These are phyloP conservation scores for Penicillium sp. DNA, from an alignment of 2,329 filamentous ascomycete genomes.

Conservation along the genomic window DNA sequence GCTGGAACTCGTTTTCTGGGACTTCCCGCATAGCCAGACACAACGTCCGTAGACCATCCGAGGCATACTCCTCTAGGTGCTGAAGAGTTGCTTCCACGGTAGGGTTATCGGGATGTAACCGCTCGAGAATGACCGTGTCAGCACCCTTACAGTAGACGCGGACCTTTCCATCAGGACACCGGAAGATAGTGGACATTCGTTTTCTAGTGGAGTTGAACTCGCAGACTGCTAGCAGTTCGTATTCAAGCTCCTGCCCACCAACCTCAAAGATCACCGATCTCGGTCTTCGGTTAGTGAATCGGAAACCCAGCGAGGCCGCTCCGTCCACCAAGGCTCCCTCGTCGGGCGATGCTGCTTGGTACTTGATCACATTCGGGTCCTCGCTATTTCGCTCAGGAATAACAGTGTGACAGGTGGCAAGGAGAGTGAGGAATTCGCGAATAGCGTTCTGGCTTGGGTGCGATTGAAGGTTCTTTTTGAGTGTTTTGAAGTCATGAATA, in stretches of 20 bases:
- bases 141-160: slow-evolving; percentile 94
- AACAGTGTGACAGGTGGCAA: slow-evolving; percentile 93
- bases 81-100: slow-evolving; percentile 86
- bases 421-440: slow-evolving; percentile 80
- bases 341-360: slow-evolving; percentile 95
- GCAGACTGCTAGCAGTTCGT: slow-evolving; percentile 91
- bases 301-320: slow-evolving; percentile 79
- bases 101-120: slow-evolving; percentile 76
- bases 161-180: slow-evolving; percentile 93
- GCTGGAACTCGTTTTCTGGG: slow-evolving; percentile 79
- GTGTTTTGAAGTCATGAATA: slow-evolving; percentile 77
- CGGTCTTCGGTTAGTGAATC: slow-evolving; percentile 86
- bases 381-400: slow-evolving; percentile 86
- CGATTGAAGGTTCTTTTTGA: slow-evolving; percentile 66
- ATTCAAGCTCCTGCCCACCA: slow-evolving; percentile 70
- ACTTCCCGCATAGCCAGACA: slow-evolving; percentile 94
- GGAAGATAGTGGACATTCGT: slow-evolving; percentile 95
- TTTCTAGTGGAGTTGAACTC: slow-evolving; percentile 99
- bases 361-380: slow-evolving; percentile 80
- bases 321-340: slow-evolving; percentile 96
- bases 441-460: slow-evolving; percentile 61
- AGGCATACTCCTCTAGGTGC: slow-evolving; percentile 97
- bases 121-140: slow-evolving; percentile 94
- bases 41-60: slow-evolving; percentile 88
- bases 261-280: slow-evolving; percentile 80